Evolutionary conservation across 371 early-diverging fungal species (phyloP).

Genomic region (Coemansia sp.): DNA sequence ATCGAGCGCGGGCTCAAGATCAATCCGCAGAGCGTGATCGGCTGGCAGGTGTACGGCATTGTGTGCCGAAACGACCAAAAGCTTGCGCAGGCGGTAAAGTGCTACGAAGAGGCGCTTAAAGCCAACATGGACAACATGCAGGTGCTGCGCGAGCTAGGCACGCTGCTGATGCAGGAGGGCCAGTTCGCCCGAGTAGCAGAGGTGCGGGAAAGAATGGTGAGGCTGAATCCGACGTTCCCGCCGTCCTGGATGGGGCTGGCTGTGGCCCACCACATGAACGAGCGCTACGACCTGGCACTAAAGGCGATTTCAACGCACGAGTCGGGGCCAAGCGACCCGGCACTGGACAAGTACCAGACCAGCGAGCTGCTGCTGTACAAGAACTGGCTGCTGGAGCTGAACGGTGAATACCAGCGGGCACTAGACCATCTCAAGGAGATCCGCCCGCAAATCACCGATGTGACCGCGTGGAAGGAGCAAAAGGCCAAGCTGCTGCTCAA

Average conservation of each 20-base stretch:
- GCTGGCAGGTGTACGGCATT: conserved; percentile 97
- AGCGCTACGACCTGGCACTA: conserved; percentile 71
- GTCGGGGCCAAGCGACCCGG: conserved; percentile 8
- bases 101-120: conserved; percentile 86
- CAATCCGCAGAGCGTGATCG: conserved; percentile 82
- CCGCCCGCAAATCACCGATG: conserved; percentile 70
- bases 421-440: conserved; percentile 73
- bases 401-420: conserved; percentile 72
- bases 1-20: conserved; percentile 83
- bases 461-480: conserved; percentile 69
- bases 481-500: conserved; percentile 68
- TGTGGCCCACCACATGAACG: conserved; percentile 78
- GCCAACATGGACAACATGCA: conserved; percentile 90
- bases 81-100: conserved; percentile 90
- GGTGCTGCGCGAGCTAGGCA: conserved; percentile 84
- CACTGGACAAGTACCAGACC: conserved; percentile 11
- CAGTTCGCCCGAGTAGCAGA: conserved; percentile 82
- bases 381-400: conserved; percentile 69
- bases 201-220: conserved; percentile 67
- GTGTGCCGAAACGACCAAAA: conserved; percentile 89
- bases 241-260: conserved; percentile 86
- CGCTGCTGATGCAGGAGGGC: conserved; percentile 87
- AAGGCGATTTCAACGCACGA: conserved; percentile 65
- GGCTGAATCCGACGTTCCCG: conserved; percentile 65
- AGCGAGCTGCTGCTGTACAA: conserved; percentile 52